phyloP scores from a whole-genome alignment of 2,329 filamentous ascomycete genomes.

The Dactylellina cionopaga region DNA sequence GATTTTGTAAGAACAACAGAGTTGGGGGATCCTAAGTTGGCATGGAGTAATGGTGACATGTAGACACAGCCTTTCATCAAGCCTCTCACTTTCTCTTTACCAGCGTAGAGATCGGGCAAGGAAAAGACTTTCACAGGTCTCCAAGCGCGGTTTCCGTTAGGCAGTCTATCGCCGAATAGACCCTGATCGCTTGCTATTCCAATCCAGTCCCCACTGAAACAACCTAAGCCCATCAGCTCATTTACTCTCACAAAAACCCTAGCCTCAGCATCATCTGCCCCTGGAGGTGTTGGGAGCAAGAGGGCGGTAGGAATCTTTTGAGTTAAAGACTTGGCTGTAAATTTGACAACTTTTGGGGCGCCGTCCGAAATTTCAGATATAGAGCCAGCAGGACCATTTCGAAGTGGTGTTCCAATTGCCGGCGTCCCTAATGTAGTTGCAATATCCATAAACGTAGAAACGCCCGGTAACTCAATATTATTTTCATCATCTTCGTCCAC shows the following conservation, averaged over 20 bases:
- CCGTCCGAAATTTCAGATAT: conserved; percentile 74
- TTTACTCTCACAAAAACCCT: conserved; percentile 90
- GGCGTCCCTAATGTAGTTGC: conserved; percentile 41
- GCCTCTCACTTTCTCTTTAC: conserved; percentile 60
- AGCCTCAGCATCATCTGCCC: conserved; percentile 83
- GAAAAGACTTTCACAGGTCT: conserved; percentile 89
- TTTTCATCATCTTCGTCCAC: conserved; percentile 58
- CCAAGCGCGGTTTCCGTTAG: conserved; percentile 65
- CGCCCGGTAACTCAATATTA: conserved; percentile 37
- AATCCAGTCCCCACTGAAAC: conserved; percentile 98
- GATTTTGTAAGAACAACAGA: conserved; percentile 48
- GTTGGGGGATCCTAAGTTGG: conserved; percentile 73
- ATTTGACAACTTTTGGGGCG: conserved; percentile 42
- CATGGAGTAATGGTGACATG: conserved; percentile 84
- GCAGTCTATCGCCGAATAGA: conserved; percentile 60
- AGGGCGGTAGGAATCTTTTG: conserved; percentile 76
- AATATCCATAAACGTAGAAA: conserved; percentile 51
- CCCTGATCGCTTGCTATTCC: conserved; percentile 56
- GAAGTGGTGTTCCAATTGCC: conserved; percentile 35
- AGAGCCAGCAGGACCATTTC: conserved; percentile 36
- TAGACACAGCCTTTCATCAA: conserved; percentile 66
- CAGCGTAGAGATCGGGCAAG: conserved; percentile 77
- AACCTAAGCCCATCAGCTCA: conserved; percentile 86
- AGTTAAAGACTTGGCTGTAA: conserved; percentile 55
- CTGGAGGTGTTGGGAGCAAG: conserved; percentile 81